phyloP scores from a whole-genome alignment of 176 grass and related monocot species.

The Pontederia crassipes region DNA sequence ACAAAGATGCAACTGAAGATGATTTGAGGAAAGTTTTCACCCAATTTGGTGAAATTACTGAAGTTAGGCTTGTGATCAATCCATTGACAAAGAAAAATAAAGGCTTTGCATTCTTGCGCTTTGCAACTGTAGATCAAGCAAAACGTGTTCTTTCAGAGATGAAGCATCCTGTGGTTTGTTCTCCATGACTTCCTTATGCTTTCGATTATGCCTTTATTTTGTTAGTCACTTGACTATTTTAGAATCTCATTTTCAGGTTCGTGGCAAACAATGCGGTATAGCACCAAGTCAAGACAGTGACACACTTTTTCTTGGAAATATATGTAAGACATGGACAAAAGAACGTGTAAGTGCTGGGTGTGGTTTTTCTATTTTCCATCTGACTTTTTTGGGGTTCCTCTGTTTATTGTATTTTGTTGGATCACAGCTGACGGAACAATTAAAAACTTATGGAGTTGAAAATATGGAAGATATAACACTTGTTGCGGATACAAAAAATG shows the following conservation, averaged over 20 bases:
- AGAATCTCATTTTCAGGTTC: constrained; percentile 37
- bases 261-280: constrained; percentile 80
- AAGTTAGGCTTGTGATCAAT: constrained; percentile 83
- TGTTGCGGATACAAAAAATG: constrained; percentile 67
- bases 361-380: constrained; percentile 8
- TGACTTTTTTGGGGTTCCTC: constrained; percentile 5
- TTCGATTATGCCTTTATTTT: not conserved
- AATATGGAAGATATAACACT: constrained; percentile 75
- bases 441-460: constrained; percentile 77
- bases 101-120: constrained; percentile 93
- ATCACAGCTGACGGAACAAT: constrained; percentile 72
- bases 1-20: constrained; percentile 73
- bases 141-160: constrained; percentile 60
- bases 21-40: constrained; percentile 79
- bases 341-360: constrained; percentile 47
- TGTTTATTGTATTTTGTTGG: not conserved
- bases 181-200: not conserved
- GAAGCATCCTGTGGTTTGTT: constrained; percentile 64
- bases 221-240: constrained; percentile 12
- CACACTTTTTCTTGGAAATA: constrained; percentile 89
- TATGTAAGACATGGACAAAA: constrained; percentile 96
- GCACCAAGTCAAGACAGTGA: constrained; percentile 90
- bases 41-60: constrained; percentile 74
- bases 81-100: constrained; percentile 83
- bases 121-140: constrained; percentile 82